Percentiles rank a stretch among this genome's conserved stretches.
phyloP scores from a whole-genome alignment of 805 yeast species.

The Metschnikowia peoriensis region DNA sequence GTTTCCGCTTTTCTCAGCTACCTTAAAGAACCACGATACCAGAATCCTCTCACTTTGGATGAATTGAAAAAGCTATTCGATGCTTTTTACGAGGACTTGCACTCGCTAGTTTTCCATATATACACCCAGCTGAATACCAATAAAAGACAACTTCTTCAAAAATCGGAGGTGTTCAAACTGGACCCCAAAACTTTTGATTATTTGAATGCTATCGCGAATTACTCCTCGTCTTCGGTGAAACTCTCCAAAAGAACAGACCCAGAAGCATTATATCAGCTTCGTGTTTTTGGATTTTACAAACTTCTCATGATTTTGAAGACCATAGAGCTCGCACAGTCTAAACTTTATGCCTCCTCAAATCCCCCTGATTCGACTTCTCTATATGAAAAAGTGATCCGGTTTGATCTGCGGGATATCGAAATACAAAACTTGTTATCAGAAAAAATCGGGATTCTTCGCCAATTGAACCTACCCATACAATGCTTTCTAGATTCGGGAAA shows the following conservation, averaged over 20 bases:
- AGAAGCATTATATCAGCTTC: slow-evolving; percentile 36
- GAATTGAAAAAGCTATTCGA: slow-evolving; percentile 36
- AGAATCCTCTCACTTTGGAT: slow-evolving; percentile 35
- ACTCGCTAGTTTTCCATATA: slow-evolving; percentile 29
- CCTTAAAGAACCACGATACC: slow-evolving; percentile 43
- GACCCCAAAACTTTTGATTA: slow-evolving; percentile 37
- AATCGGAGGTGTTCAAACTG: slow-evolving; percentile 26
- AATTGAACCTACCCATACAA: slow-evolving; percentile 27
- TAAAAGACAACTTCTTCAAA: slow-evolving; percentile 37
- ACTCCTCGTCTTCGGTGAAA: slow-evolving; percentile 35
- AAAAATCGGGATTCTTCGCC: slow-evolving; percentile 28
- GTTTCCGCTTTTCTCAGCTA: slow-evolving; percentile 31
- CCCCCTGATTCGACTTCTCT: slow-evolving; percentile 30
- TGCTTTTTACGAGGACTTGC: slow-evolving; percentile 38
- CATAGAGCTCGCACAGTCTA: slow-evolving; percentile 33
- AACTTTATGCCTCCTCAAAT: slow-evolving; percentile 26
- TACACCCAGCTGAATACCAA: slow-evolving; percentile 39
- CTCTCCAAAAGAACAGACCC: slow-evolving; percentile 36
- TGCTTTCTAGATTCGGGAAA: slow-evolving; percentile 28
- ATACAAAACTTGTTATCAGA: slow-evolving; percentile 36
- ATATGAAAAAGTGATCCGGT: slow-evolving; percentile 39
- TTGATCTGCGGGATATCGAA: slow-evolving; percentile 38
- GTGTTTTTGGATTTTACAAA: slow-evolving; percentile 42
- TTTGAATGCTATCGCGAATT: slow-evolving; percentile 41
- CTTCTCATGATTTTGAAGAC: slow-evolving; percentile 32